Evolutionary conservation across 2,329 filamentous ascomycete species (phyloP).

Genomic region (Cercospora beticola): DNA sequence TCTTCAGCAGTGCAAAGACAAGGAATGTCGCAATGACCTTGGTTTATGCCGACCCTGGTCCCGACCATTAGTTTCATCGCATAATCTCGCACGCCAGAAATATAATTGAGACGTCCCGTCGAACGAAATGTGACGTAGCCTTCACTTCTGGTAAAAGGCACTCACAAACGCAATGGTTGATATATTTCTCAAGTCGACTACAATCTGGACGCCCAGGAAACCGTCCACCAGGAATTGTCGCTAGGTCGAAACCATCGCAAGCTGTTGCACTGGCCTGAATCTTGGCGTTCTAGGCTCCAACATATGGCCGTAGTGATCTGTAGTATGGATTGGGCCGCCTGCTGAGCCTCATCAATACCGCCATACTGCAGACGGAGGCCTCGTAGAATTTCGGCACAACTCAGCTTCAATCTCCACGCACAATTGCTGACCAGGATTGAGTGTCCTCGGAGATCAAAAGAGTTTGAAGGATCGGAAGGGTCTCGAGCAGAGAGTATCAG

Average conservation of each 20-base stretch:
- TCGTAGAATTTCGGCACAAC: not conserved
- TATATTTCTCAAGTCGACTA: not conserved
- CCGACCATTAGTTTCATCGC: not conserved
- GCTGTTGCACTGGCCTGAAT: not conserved
- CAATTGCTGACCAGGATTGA: not conserved
- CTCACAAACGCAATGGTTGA: not conserved
- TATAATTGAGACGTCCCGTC: not conserved
- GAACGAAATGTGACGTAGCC: not conserved
- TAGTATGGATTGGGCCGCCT: not conserved
- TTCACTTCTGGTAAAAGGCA: not conserved
- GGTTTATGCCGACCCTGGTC: slow-evolving; percentile 3
- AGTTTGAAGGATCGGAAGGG: not conserved
- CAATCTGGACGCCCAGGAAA: not conserved
- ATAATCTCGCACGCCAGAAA: not conserved
- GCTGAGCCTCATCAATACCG: not conserved
- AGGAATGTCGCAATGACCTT: not conserved
- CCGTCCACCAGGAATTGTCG: not conserved
- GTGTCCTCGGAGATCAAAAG: not conserved
- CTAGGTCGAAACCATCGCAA: not conserved
- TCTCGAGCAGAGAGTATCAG: not conserved
- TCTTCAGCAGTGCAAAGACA: not conserved
- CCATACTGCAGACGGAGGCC: not conserved
- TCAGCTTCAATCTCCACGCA: not conserved
- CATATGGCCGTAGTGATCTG: not conserved
- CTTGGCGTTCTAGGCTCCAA: not conserved